Evolutionary conservation across 2,329 filamentous ascomycete species (phyloP).

Genomic region (Pestalotiopsis sp.): DNA sequence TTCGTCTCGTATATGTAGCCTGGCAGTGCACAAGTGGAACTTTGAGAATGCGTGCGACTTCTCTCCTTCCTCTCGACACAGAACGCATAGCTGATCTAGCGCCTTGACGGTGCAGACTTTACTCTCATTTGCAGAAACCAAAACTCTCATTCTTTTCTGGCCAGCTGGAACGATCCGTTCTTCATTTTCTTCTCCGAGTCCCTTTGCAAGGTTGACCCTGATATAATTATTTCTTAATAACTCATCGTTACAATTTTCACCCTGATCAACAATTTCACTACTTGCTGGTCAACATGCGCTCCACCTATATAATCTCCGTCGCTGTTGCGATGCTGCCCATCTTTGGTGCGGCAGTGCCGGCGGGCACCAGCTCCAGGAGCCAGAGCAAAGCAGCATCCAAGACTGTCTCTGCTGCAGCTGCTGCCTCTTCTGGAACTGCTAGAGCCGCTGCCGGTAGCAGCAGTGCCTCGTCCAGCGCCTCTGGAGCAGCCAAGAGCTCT

Average conservation of each 20-base stretch:
- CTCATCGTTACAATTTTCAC: not conserved
- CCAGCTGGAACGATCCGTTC: too few relatives aligned
- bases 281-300: conserved; percentile 9
- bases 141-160: not conserved
- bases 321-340: not conserved
- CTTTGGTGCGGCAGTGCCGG: conserved; percentile 1
- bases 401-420: not conserved
- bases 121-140: conserved; percentile 4
- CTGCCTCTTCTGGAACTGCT: not conserved
- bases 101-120: conserved; percentile 7
- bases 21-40: not conserved
- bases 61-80: not conserved
- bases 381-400: not conserved
- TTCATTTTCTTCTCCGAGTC: not conserved
- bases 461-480: not conserved
- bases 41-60: not conserved
- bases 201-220: conserved; percentile 6
- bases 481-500: not conserved
- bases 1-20: conserved; percentile 2
- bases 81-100: not conserved
- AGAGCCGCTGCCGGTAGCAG: not conserved
- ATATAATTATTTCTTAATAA: not conserved
- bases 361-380: not conserved
- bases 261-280: not conserved
- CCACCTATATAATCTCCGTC: not conserved